phyloP scores from a whole-genome alignment of 306 rosid genomes.

The Rosa lucieae region DNA sequence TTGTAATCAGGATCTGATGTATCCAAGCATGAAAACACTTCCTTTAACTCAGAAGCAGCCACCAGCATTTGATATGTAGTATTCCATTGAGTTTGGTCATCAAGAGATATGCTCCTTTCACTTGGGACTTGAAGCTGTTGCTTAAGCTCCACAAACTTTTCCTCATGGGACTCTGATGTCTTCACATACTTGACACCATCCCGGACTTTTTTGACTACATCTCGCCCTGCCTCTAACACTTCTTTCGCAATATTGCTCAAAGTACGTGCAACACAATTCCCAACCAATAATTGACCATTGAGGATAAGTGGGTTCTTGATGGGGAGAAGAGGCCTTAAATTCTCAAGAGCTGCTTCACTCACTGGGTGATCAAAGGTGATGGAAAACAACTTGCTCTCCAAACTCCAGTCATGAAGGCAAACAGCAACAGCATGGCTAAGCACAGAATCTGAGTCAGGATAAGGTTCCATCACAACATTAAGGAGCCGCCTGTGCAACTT shows the following conservation, averaged over 20 bases:
- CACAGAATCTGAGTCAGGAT: conserved; percentile 76
- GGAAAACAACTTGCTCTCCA: conserved; percentile 79
- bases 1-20: conserved; percentile 83
- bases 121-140: conserved; percentile 89
- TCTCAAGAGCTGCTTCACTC: conserved; percentile 55
- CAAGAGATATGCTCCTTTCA: conserved; percentile 67
- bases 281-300: conserved; percentile 76
- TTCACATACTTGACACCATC: conserved; percentile 85
- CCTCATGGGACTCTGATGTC: conserved; percentile 83
- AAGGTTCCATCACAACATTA: conserved; percentile 95
- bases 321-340: conserved; percentile 73
- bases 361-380: conserved; percentile 52
- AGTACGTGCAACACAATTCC: conserved; percentile 76
- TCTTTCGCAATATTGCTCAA: conserved; percentile 68
- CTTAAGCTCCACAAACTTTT: conserved; percentile 74
- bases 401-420: conserved; percentile 88
- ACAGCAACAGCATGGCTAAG: conserved; percentile 83
- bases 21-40: conserved; percentile 84
- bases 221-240: conserved; percentile 51
- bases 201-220: conserved; percentile 58
- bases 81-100: conserved; percentile 81
- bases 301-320: conserved; percentile 78
- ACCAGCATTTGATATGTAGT: conserved; percentile 91
- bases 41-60: conserved; percentile 76
- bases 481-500: conserved; percentile 77